Evolutionary conservation across 2,329 filamentous ascomycete genomes (phyloP), one percentile per base, ranked within the genome.

Genomic region (Triangularia setosa): DNA sequence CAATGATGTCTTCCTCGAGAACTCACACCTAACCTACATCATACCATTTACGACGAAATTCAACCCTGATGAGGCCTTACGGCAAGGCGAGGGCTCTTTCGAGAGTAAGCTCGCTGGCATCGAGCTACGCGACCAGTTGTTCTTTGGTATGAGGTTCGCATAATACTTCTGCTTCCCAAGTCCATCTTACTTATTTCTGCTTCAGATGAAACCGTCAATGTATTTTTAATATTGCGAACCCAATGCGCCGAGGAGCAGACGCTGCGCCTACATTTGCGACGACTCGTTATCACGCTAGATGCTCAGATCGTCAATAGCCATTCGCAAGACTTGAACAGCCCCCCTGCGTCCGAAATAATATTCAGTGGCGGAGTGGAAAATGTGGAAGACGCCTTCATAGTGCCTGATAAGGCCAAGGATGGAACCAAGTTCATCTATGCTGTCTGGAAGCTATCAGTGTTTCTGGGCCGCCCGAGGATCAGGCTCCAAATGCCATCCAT

Each of bases 151-250:
- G 84, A 75, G 62, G 65, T 69, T 70, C 65, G 63, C 67, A 65
- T 61, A 48, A 48, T 18, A 59, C 65, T 64, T 70, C 71, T 68
- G 67, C 69, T 72, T 69, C 69, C 67, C 73, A 69, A 69, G 68
- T n/a, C 77, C 69, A 73, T 71, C 69, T 72, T 79, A 78, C 83
- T 84, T 76, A 83, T 79, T 76, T 72, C 70, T 77, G 79, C 72
- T 73, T 64, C 78, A 93, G 90, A 93, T 83, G 90, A 93, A 79
- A 86, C 86, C 25, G 82, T 90, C 63, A 80, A 88, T 67, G 81
- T 92, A 18, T 87, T 90, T 72, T 79, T 93, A 67, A 80, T 91
- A 11, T 81, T 93, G 64, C 84, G 85, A 71, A 87, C 87, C 8
- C 87, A 87, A 3, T 81, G 83, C 71, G 79, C 84, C 63, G 83